phyloP scores from a whole-genome alignment of 1,139 yeast species.

The Dujonia santamariae region DNA sequence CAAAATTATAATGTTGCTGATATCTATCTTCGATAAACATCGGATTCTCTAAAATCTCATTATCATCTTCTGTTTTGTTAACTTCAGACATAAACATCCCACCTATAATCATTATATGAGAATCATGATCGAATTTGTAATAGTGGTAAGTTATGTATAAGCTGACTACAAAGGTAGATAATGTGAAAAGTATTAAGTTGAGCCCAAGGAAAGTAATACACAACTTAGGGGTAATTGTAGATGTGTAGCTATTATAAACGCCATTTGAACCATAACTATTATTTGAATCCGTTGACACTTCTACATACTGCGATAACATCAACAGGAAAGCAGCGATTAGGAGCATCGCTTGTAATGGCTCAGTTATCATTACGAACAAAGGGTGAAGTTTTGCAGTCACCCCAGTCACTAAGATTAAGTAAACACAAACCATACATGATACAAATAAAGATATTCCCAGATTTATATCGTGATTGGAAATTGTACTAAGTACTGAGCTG shows the following conservation, averaged over 20 bases:
- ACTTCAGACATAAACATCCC: not conserved
- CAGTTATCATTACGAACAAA: not conserved
- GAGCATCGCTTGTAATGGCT: not conserved
- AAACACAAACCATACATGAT: not conserved
- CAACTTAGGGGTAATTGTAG: not conserved
- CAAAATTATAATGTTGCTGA: no score
- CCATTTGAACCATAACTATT: no score
- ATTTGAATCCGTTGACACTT: no score
- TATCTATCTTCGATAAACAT: no score
- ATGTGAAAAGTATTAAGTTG: not conserved
- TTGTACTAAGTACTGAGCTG: no score
- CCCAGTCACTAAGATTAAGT: not conserved
- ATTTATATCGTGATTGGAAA: no score
- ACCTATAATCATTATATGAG: not conserved
- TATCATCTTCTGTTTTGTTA: no score
- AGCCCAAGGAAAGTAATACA: not conserved
- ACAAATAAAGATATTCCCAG: not conserved
- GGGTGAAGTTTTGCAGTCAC: not conserved
- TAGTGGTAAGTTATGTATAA: not conserved
- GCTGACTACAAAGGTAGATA: not conserved
- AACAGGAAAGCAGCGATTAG: not conserved
- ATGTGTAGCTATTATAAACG: no score
- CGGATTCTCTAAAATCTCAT: no score
- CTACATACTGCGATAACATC: no score
- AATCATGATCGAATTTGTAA: not conserved